A percentile compares a stretch with the other conserved stretches of the same genome.
Conservation (phyloP, 2,329 filamentous ascomycete species). For the Beauveria pseudobassiana region DNA sequence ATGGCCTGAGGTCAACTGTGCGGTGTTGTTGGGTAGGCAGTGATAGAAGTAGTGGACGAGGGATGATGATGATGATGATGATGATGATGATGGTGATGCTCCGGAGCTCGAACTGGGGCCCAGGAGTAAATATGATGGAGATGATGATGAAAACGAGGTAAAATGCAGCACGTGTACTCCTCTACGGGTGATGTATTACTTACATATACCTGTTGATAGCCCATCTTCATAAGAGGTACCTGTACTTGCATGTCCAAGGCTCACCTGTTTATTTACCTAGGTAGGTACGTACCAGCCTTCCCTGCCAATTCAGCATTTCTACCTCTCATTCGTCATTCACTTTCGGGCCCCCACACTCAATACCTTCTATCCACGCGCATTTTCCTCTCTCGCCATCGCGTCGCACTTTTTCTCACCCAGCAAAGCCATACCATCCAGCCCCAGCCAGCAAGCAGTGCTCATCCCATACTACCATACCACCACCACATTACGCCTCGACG, state of each 20-base stretch:
- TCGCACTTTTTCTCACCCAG: constrained; percentile 12
- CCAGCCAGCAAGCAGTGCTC: neutral
- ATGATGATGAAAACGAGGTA: too few species aligned
- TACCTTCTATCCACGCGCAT: constrained; percentile 14
- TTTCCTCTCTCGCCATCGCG: constrained; percentile 15
- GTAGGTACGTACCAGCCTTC: neutral
- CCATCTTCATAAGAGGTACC: neutral
- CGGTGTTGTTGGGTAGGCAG: too few species aligned
- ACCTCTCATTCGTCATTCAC: constrained; percentile 16
- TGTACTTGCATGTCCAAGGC: neutral
- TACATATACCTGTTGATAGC: too few species aligned
- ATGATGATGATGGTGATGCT: too few species aligned
- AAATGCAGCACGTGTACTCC: too few species aligned
- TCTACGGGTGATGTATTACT: too few species aligned
- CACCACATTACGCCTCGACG: neutral
- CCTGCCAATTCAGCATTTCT: constrained; percentile 10
- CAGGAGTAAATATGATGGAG: too few species aligned
- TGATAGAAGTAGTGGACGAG: too few species aligned
- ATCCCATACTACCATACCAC: constrained; percentile 3
- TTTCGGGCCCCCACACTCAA: constrained; percentile 1
- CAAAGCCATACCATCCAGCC: constrained; percentile 12
- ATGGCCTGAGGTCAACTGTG: too few species aligned
- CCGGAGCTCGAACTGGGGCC: too few species aligned
- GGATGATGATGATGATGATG: too few species aligned
- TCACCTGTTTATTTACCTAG: neutral